These are phyloP conservation scores for Pseudognaphalium luteoalbum DNA, from an alignment of 129 eudicot species.

Conservation along the genomic window DNA sequence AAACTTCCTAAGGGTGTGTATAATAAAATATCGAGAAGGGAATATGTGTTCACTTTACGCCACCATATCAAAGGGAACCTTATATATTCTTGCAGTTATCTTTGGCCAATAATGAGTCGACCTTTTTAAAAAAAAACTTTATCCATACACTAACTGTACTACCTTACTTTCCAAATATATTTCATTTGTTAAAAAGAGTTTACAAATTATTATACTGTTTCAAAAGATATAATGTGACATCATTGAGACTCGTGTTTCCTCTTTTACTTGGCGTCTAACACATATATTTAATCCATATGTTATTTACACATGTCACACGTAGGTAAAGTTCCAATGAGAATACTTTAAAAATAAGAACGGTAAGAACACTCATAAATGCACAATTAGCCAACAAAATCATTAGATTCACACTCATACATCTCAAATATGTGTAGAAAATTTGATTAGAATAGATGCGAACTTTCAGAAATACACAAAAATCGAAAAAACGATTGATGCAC, in stretches of 20 bases:
- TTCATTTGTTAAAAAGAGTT: neutral
- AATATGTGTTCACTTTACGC: constrained; percentile 22
- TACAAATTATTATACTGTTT: neutral
- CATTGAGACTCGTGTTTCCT: neutral
- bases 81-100: neutral
- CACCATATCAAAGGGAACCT: constrained; percentile 11
- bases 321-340: no score
- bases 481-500: no score
- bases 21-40: neutral
- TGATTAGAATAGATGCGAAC: no score
- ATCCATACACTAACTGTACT: neutral
- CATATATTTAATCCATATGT: no score
- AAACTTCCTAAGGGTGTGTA: neutral
- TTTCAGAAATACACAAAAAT: no score
- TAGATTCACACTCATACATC: no score
- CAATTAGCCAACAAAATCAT: no score
- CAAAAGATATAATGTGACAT: neutral
- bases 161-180: neutral
- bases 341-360: no score
- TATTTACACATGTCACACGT: neutral
- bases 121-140: neutral
- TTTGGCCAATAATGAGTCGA: neutral
- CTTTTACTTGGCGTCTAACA: neutral
- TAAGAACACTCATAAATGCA: no score
- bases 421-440: no score